Conservation (phyloP, 2,329 filamentous ascomycete species). For the Phialemoniopsis sp. region DNA sequence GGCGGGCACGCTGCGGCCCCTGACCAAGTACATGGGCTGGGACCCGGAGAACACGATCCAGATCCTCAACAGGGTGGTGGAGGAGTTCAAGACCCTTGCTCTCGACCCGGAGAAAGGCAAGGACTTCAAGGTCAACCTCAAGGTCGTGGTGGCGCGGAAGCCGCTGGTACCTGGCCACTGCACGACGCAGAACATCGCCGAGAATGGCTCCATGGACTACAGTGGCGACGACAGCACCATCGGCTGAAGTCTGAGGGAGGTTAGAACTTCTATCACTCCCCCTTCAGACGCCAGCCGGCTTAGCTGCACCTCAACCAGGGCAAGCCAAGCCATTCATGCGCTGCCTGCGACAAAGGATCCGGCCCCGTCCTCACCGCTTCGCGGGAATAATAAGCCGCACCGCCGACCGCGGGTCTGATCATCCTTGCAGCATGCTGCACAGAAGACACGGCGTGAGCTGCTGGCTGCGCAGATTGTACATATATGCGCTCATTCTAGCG, state of each 20-base stretch:
- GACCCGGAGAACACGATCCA: constrained; percentile 19
- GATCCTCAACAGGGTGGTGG: constrained; percentile 33
- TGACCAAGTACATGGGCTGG: constrained; percentile 51
- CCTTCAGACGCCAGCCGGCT: no score
- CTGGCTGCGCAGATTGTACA: no score
- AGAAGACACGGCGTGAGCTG: no score
- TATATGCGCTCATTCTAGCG: no score
- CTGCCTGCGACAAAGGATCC: no score
- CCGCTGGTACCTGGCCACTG: constrained; percentile 26
- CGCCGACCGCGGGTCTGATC: no score
- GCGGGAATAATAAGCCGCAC: no score
- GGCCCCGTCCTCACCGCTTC: no score
- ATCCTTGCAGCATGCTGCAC: no score
- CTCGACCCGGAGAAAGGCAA: constrained; percentile 37
- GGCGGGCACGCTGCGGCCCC: constrained; percentile 39
- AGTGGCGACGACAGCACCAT: constrained; percentile 20
- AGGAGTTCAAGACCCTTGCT: constrained; percentile 43
- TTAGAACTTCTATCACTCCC: no score
- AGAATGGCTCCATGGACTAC: constrained; percentile 14
- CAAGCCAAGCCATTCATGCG: no score
- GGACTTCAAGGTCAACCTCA: constrained; percentile 40
- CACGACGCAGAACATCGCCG: constrained; percentile 16
- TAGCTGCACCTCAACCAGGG: no score
- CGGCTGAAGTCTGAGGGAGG: constrained; percentile 5
- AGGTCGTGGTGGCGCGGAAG: constrained; percentile 46